Evolutionary conservation across 2,329 filamentous ascomycete species (phyloP), one percentile per base, ranked within the genome.

Genomic region (Fusarium torreyae): DNA sequence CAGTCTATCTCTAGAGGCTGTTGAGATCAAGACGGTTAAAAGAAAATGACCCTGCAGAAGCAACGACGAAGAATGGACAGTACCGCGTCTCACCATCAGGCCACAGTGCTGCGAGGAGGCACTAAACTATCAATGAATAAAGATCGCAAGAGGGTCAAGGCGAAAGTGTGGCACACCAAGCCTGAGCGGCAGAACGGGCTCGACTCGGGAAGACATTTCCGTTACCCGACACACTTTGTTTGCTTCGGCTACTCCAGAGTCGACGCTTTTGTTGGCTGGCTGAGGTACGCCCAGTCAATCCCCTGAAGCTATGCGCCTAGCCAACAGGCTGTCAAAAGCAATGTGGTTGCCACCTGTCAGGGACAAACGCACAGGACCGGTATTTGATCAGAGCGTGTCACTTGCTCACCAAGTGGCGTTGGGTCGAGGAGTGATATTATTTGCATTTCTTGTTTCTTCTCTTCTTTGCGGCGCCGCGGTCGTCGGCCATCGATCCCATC

Each of bases 311-410:
- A 44, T n/a, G n/a, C 42, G 18, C 7, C n/a, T n/a, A 26, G 24
- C 40, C 18, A 20, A 43, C 9, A 24, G 34, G 36, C 43, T 56
- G 44, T 55, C 57, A 55, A 60, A 60, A 60, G 33, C 39, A 59
- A 46, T 33, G 26, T 20, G 50, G 24, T 36, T 33, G 42, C 31
- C 42, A 50, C 52, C 50, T 36, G 57, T 60, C 49, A 55, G 43
- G 50, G 42, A 54, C 57, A 26, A 26, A 31, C 28, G 22, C 28
- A 31, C 28, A 13, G 28, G 10, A 31, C 28, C 10, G 8, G 26
- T 28, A 28, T 9, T 31, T 31, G 28, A 31, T 31, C 28, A 10
- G 10, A 31, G 46, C 55, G 26, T 31, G 48, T 17, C n/a, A 20
- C 20, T 42, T 42, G 40, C 11, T 15, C 40, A 7, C 15, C 40